Base-by-base conservation (phyloP, 768 basidiomycete species). In the Trametes villosa region DNA sequence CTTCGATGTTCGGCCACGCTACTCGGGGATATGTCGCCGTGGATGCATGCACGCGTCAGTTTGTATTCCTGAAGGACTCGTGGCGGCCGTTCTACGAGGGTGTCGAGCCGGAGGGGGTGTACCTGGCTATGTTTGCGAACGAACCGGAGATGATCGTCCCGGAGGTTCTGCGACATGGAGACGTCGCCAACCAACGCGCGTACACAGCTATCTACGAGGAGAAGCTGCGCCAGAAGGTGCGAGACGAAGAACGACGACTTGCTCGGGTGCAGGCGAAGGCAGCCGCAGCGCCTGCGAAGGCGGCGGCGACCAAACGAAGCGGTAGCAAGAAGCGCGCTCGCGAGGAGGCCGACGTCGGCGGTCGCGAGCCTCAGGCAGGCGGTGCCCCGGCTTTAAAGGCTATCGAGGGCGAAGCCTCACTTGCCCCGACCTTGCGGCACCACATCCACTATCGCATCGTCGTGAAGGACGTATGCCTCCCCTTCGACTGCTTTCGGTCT, bases 41-140 rank as follows among this genome's bases (percentile, higher is more conserved):
- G 6, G 61, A 62, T 22, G 8, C n/a, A 6, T 4, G 15, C 2
- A 31, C 55, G n/a, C 12, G 36, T 9, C 5, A 9, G 5, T 57
- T 62, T 29, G 55, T 53, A 1, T 62, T 38, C 38, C 42, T 62
- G 38, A 62, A 62, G 50, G 61, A 62, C 33, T 31, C 49, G 0
- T 62, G 61, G 61, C 48, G 61, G 2, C 24, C 26, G 4, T 17
- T 36, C 51, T 50, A 55, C 41, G 27, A 44, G 18, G 6, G 24
- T 3, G 7, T 57, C 4, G 42, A 41, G 17, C 31, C 24, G 22
- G 61, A 62, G 26, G 61, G 61, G n/a, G 38, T 33, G 41, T 12
- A 29, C 27, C 45, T 60, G 17, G n/a, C 9, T 1, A 18, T 13
- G n/a, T 50, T 60, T 15, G 40, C 5, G 18, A 17, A 20, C 24